These are phyloP conservation scores for Neurospora sp. DNA, from an alignment of 495 filamentous ascomycete genomes.

Conservation along the genomic window DNA sequence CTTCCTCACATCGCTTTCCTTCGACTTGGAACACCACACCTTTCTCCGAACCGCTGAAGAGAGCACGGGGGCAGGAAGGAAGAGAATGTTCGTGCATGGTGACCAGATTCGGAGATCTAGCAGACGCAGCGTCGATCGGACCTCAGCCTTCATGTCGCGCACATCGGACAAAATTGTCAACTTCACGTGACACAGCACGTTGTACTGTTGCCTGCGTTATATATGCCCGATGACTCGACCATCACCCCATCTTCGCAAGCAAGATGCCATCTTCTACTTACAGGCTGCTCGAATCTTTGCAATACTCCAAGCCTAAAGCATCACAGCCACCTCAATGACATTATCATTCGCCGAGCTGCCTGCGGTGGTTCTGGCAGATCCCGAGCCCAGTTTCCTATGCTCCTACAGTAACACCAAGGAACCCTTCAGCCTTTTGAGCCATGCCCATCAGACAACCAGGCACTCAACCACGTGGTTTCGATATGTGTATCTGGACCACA, in stretches of 20 bases:
- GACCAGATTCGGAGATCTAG: not conserved
- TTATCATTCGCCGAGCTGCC: too few species aligned
- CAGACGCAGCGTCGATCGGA: not conserved
- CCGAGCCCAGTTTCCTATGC: too few species aligned
- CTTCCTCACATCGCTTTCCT: not conserved
- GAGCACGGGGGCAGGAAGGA: not conserved
- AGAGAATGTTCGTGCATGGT: not conserved
- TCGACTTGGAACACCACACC: not conserved
- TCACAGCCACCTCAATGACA: too few species aligned
- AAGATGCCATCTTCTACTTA: too few species aligned
- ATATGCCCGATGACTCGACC: too few species aligned
- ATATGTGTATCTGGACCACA: not conserved
- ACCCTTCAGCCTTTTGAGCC: not conserved
- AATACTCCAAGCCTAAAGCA: too few species aligned
- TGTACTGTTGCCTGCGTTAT: too few species aligned
- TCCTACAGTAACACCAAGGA: not conserved
- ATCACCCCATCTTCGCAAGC: too few species aligned
- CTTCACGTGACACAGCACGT: too few species aligned
- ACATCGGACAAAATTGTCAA: too few species aligned
- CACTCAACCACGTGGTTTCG: not conserved
- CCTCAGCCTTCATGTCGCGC: not conserved
- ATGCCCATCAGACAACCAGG: not conserved
- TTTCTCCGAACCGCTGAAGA: not conserved
- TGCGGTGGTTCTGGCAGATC: too few species aligned
- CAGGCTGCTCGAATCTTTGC: too few species aligned